phyloP scores from a whole-genome alignment of 108 stramenopile genomes.

The Aurantiochytrium sp. region DNA sequence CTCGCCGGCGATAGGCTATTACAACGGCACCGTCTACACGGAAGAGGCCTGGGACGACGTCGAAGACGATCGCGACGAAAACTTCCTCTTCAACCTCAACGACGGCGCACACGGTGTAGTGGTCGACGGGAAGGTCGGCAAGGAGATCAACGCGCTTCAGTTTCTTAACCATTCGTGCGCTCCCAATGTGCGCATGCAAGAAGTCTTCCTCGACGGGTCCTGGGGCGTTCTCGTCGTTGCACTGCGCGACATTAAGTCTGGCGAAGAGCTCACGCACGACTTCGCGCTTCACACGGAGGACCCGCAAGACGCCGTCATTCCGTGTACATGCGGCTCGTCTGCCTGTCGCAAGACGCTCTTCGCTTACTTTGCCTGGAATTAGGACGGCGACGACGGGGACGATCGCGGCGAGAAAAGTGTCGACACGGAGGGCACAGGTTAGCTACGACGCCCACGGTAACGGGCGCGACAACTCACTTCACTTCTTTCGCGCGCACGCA shows the following conservation, averaged over 20 bases:
- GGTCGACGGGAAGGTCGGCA: background rate
- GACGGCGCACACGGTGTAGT: constrained; percentile 11
- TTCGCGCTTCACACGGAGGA: constrained; percentile 8
- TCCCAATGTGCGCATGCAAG: constrained; percentile 12
- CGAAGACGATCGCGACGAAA: background rate
- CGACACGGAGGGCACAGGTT: too few relatives aligned
- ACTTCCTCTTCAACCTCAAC: constrained; percentile 18
- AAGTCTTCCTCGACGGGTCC: background rate
- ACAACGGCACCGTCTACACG: background rate
- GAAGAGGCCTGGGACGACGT: background rate
- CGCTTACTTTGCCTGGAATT: background rate
- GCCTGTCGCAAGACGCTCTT: background rate
- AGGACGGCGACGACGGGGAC: background rate
- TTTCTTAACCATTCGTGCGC: background rate
- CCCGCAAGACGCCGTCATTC: background rate
- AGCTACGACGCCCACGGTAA: too few relatives aligned
- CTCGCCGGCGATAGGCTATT: background rate
- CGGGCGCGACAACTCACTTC: too few relatives aligned
- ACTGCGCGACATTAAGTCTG: background rate
- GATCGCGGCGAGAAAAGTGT: too few relatives aligned
- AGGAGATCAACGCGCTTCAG: background rate
- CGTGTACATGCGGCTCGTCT: background rate
- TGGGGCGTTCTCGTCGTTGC: background rate
- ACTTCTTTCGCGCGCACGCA: too few relatives aligned
- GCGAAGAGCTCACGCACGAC: background rate